These are phyloP conservation scores for Cladosporium sp. DNA, from an alignment of 2,329 filamentous ascomycete species.

Conservation along the genomic window DNA sequence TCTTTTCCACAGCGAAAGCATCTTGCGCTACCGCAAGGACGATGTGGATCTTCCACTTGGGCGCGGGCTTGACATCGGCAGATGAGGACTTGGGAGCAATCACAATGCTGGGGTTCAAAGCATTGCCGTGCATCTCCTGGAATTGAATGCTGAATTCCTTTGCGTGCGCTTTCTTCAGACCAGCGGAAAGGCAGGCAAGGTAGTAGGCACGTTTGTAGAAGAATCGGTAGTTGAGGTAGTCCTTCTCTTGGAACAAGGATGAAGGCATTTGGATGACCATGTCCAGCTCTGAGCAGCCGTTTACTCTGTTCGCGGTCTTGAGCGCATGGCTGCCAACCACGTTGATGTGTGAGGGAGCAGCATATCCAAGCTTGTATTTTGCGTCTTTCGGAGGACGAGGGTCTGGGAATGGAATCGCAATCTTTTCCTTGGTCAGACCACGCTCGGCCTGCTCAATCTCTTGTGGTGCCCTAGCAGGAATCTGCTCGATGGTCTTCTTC, in stretches of 20 bases:
- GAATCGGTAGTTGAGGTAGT: slow-evolving; percentile 88
- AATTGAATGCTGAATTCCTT: slow-evolving; percentile 53
- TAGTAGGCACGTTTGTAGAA: slow-evolving; percentile 95
- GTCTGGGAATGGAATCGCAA: slow-evolving; percentile 81
- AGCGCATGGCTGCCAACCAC: slow-evolving; percentile 85
- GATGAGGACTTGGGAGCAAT: slow-evolving; percentile 40
- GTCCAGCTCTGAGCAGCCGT: slow-evolving; percentile 58
- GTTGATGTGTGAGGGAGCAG: slow-evolving; percentile 74
- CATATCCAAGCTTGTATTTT: slow-evolving; percentile 79
- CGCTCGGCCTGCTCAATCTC: slow-evolving; percentile 66
- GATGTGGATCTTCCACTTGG: slow-evolving; percentile 67
- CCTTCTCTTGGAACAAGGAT: slow-evolving; percentile 83
- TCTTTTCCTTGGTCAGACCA: slow-evolving; percentile 63
- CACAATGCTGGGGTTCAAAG: slow-evolving; percentile 66
- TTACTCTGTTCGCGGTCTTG: slow-evolving; percentile 67
- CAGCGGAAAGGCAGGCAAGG: slow-evolving; percentile 74
- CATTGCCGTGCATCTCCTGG: slow-evolving; percentile 34
- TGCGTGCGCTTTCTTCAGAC: slow-evolving; percentile 63
- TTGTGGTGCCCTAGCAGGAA: slow-evolving; percentile 53
- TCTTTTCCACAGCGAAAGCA: slow-evolving; percentile 70
- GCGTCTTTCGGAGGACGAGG: slow-evolving; percentile 73
- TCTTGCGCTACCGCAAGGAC: slow-evolving; percentile 70
- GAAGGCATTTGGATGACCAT: slow-evolving; percentile 83
- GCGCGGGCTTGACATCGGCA: slow-evolving; percentile 28
- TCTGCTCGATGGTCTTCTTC: slow-evolving; percentile 58